Percentiles rank a stretch among this genome's conserved stretches.
These are phyloP conservation scores for Dipteronia sinensis DNA, from an alignment of 345 rosid genomes.

Conservation along the genomic window DNA sequence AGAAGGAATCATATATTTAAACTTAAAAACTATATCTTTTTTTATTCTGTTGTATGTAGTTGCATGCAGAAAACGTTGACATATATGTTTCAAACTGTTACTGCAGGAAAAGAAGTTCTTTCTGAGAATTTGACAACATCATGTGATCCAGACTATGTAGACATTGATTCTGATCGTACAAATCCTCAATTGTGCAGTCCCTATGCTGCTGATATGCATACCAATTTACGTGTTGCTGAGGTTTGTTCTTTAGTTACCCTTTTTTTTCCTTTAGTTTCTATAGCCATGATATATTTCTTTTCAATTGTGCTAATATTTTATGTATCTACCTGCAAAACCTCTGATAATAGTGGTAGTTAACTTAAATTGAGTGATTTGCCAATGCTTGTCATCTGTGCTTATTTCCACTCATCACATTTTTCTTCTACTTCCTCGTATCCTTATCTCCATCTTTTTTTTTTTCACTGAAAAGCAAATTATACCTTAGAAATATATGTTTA, in stretches of 20 bases:
- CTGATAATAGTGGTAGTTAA: not conserved
- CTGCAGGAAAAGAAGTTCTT: slow-evolving; percentile 40
- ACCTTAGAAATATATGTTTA: not conserved
- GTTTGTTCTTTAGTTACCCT: slow-evolving; percentile 38
- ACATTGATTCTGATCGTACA: slow-evolving; percentile 68
- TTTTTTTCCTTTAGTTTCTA: not conserved
- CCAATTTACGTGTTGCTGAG: slow-evolving; percentile 78
- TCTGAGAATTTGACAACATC: slow-evolving; percentile 31
- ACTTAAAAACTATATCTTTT: not conserved
- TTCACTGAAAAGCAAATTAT: not conserved
- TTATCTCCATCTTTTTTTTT: not conserved
- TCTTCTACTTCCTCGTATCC: not conserved
- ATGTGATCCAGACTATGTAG: slow-evolving; percentile 39
- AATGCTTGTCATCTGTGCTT: not conserved
- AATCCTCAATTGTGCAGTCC: slow-evolving; percentile 76
- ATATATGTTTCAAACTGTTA: slow-evolving; percentile 28
- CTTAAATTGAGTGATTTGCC: not conserved
- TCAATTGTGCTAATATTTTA: not conserved
- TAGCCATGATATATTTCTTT: not conserved
- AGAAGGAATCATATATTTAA: not conserved
- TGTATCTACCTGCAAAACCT: slow-evolving; percentile 5
- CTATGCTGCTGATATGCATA: slow-evolving; percentile 73
- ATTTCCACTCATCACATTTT: slow-evolving; percentile 6
- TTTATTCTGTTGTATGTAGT: not conserved
- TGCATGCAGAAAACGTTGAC: slow-evolving; percentile 16